Evolutionary conservation across 345 rosid genomes (phyloP).

Genomic region (Microcos paniculata): DNA sequence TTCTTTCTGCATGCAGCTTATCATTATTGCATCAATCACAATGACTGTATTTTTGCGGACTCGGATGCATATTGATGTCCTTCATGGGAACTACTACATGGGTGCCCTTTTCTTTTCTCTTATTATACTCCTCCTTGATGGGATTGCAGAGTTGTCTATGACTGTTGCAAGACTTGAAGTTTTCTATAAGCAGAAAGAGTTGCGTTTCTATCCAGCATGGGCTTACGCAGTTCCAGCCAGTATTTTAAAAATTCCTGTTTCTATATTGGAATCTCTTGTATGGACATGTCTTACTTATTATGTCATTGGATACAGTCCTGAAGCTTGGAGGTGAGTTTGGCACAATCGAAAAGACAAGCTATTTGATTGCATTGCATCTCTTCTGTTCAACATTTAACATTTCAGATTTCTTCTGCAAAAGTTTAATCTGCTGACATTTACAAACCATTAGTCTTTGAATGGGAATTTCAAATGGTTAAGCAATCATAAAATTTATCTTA

Average conservation of each 20-base stretch:
- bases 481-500: background rate
- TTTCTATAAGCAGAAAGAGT: constrained; percentile 60
- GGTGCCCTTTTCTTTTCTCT: constrained; percentile 51
- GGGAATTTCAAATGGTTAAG: background rate
- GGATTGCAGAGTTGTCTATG: constrained; percentile 52
- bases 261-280: constrained; percentile 47
- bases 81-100: constrained; percentile 52
- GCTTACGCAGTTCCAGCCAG: constrained; percentile 63
- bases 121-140: constrained; percentile 44
- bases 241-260: constrained; percentile 51
- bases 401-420: constrained; percentile 5
- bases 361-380: background rate
- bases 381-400: background rate
- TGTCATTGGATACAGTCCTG: constrained; percentile 76
- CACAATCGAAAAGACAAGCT: no score
- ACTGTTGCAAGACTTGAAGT: constrained; percentile 53
- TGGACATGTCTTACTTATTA: constrained; percentile 76
- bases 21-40: constrained; percentile 43
- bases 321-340: constrained; percentile 55
- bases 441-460: constrained; percentile 6
- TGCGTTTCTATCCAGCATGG: constrained; percentile 68
- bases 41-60: constrained; percentile 60
- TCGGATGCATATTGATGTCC: constrained; percentile 41
- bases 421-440: background rate
- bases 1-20: constrained; percentile 47